These are phyloP conservation scores for Trichoderma asperellum DNA, from an alignment of 2,329 filamentous ascomycete genomes.

Conservation along the genomic window DNA sequence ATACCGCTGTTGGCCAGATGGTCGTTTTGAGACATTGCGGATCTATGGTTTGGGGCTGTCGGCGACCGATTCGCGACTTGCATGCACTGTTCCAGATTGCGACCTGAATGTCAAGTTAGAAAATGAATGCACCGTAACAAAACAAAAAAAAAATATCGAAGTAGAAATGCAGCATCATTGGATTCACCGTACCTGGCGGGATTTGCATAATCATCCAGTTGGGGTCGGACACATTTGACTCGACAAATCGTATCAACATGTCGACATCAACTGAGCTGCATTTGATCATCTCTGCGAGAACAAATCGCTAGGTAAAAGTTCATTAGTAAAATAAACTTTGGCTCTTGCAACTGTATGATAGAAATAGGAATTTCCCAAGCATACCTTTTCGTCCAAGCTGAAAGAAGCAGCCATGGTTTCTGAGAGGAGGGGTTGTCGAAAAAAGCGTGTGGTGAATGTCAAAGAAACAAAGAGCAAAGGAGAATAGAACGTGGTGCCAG, in stretches of 20 bases:
- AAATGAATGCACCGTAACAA: neutral
- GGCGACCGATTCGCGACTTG: conserved; percentile 46
- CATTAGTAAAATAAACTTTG: neutral
- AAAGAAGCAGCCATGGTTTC: conserved; percentile 26
- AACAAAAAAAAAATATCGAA: neutral
- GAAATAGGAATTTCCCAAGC: neutral
- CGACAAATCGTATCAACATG: conserved; percentile 53
- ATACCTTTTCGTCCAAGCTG: conserved; percentile 29
- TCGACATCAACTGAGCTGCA: conserved; percentile 55
- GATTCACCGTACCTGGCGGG: conserved; percentile 47
- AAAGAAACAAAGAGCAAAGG: conserved; percentile 15
- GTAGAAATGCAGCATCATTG: neutral
- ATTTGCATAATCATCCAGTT: conserved; percentile 55
- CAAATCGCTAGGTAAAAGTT: conserved; percentile 52
- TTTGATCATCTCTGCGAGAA: conserved; percentile 63
- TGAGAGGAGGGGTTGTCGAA: neutral
- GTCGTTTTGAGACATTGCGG: conserved; percentile 22
- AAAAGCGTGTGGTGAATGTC: neutral
- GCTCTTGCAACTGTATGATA: neutral
- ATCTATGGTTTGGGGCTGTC: conserved; percentile 30
- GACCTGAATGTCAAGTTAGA: conserved; percentile 42
- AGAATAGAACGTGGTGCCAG: conserved; percentile 11
- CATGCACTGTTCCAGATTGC: conserved; percentile 53
- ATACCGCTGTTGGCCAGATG: conserved; percentile 12
- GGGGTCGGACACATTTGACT: conserved; percentile 45